A percentile compares a stretch with the other conserved stretches of the same genome.
These are phyloP conservation scores for Aspergillus hortae DNA, from an alignment of 2,329 filamentous ascomycete genomes.

Conservation along the genomic window DNA sequence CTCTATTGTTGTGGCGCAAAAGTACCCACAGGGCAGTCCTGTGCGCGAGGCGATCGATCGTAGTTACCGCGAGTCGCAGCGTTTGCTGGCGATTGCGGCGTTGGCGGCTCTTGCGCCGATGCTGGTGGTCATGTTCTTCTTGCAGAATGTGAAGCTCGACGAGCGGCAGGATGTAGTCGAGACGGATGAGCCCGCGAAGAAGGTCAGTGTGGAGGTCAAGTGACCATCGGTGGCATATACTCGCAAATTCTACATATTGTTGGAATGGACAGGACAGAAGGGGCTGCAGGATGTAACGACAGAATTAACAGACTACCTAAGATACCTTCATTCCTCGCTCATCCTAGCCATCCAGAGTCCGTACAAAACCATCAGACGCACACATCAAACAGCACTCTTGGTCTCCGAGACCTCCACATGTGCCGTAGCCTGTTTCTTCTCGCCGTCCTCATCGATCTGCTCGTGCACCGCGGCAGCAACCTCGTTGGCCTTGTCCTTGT, in stretches of 20 bases:
- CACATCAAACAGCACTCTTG: background rate
- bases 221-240: background rate
- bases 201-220: background rate
- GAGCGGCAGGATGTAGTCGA: constrained; percentile 3
- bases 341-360: background rate
- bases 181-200: background rate
- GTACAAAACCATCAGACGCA: background rate
- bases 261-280: too few relatives aligned
- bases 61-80: constrained; percentile 20
- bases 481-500: constrained; percentile 32
- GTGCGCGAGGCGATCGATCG: constrained; percentile 17
- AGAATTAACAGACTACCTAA: too few relatives aligned
- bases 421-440: constrained; percentile 16
- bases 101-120: constrained; percentile 14
- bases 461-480: constrained; percentile 37
- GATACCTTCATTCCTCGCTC: too few relatives aligned
- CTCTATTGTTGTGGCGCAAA: constrained; percentile 17
- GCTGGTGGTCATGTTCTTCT: constrained; percentile 20
- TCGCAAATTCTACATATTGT: too few relatives aligned
- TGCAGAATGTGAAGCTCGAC: constrained; percentile 18
- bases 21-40: constrained; percentile 10
- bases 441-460: constrained; percentile 20
- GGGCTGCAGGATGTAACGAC: too few relatives aligned
- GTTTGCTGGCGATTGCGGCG: constrained; percentile 16
- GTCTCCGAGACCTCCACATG: background rate